Evolutionary conservation across 305 asterid species (phyloP).

Genomic region (Fraxinus sp.): DNA sequence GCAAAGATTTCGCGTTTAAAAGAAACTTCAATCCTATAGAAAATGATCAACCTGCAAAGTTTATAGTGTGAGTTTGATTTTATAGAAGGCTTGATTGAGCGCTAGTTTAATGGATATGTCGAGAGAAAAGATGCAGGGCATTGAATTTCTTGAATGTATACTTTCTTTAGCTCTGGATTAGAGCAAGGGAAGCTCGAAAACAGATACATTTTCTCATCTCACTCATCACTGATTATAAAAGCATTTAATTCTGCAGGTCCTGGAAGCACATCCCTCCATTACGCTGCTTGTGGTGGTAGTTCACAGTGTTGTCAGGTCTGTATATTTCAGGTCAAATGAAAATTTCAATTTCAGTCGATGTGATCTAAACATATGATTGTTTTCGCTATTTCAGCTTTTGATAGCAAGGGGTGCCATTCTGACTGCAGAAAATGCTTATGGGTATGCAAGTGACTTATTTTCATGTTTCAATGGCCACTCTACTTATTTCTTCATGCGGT

Average conservation of each 20-base stretch:
- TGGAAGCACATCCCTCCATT: conserved; percentile 90
- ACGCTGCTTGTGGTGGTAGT: conserved; percentile 95
- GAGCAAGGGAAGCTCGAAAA: not conserved
- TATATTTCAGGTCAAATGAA: conserved; percentile 10
- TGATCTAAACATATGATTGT: conserved; percentile 1
- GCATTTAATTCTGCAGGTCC: conserved; percentile 52
- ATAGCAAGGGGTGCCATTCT: conserved; percentile 75
- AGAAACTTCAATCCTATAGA: not conserved
- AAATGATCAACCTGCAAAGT: not conserved
- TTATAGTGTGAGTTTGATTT: not conserved
- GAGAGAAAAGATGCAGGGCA: not conserved
- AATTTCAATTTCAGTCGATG: not conserved
- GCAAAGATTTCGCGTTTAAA: not conserved
- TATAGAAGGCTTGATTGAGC: not conserved
- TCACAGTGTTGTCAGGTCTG: conserved; percentile 80
- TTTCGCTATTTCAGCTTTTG: conserved; percentile 57
- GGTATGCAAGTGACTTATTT: conserved; percentile 44
- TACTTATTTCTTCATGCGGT: not conserved
- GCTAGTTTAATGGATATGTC: not conserved
- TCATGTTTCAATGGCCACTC: not conserved
- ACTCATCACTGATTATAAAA: not conserved
- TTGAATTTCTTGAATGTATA: not conserved
- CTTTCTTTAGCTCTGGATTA: not conserved
- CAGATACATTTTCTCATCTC: not conserved
- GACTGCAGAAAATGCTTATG: conserved; percentile 59